Evolutionary conservation across 805 yeast species (phyloP).

Genomic region (Wickerhamomyces silvicola): DNA sequence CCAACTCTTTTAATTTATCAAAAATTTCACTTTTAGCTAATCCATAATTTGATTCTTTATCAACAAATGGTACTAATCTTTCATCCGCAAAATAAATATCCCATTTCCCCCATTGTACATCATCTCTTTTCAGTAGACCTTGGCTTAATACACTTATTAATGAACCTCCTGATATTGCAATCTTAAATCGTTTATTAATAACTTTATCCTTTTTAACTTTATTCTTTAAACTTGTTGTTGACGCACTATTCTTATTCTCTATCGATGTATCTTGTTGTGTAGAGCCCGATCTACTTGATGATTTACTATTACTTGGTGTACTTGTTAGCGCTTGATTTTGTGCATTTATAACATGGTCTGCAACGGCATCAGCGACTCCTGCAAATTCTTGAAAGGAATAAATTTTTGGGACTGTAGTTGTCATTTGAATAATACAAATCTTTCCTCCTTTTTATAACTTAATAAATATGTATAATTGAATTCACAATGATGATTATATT

Average conservation of each 20-base stretch:
- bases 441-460: not conserved
- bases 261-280: conserved; percentile 6
- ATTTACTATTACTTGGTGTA: conserved; percentile 11
- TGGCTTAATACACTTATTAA: conserved; percentile 79
- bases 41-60: conserved; percentile 86
- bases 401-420: conserved; percentile 88
- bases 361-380: conserved; percentile 94
- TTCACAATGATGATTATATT: not conserved
- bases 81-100: conserved; percentile 96
- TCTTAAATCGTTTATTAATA: conserved; percentile 69
- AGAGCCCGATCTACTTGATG: conserved; percentile 10
- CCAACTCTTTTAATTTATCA: conserved; percentile 45
- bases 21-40: conserved; percentile 75
- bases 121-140: conserved; percentile 71
- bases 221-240: conserved; percentile 10
- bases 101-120: conserved; percentile 89
- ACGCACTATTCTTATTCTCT: conserved; percentile 2
- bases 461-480: not conserved
- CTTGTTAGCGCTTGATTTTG: conserved; percentile 50
- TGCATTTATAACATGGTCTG: conserved; percentile 86
- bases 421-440: conserved; percentile 40
- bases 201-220: conserved; percentile 26
- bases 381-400: conserved; percentile 87
- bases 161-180: conserved; percentile 93
- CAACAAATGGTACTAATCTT: conserved; percentile 82